Conservation (phyloP, 192 early-diverging fungal genomes). For the Backusella mclennaniae region DNA sequence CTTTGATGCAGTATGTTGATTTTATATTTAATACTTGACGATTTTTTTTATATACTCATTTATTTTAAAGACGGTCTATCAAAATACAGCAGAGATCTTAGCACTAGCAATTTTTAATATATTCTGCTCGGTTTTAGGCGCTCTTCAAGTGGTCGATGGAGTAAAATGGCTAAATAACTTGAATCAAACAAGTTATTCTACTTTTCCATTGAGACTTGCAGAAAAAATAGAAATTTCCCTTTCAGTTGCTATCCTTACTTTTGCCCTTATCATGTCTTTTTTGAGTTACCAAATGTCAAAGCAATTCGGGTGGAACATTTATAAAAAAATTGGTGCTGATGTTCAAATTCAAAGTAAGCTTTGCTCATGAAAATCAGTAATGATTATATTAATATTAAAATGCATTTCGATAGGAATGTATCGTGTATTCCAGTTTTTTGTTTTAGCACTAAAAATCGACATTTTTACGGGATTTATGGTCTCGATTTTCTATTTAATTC, state of each 20-base stretch:
- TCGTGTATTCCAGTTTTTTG: constrained; percentile 72
- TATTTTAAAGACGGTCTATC: constrained; percentile 33
- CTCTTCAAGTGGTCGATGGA: constrained; percentile 35
- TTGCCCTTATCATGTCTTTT: constrained; percentile 25
- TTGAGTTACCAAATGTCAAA: constrained; percentile 33
- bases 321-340: constrained; percentile 66
- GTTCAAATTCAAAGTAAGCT: constrained; percentile 57
- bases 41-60: constrained; percentile 6
- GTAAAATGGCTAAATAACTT: constrained; percentile 31
- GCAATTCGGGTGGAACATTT: constrained; percentile 57
- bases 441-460: constrained; percentile 78
- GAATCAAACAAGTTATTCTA: not conserved
- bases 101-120: constrained; percentile 36
- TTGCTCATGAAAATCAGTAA: not conserved
- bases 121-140: constrained; percentile 35
- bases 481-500: constrained; percentile 60
- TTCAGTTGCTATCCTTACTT: constrained; percentile 26
- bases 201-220: constrained; percentile 22
- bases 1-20: constrained; percentile 37
- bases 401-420: constrained; percentile 46
- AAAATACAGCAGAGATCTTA: constrained; percentile 41
- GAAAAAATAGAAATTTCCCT: constrained; percentile 37
- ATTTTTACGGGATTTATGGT: constrained; percentile 76
- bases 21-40: not conserved
- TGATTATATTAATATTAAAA: not conserved